Evolutionary conservation across 345 rosid genomes (phyloP).

Genomic region (Heritiera littoralis): DNA sequence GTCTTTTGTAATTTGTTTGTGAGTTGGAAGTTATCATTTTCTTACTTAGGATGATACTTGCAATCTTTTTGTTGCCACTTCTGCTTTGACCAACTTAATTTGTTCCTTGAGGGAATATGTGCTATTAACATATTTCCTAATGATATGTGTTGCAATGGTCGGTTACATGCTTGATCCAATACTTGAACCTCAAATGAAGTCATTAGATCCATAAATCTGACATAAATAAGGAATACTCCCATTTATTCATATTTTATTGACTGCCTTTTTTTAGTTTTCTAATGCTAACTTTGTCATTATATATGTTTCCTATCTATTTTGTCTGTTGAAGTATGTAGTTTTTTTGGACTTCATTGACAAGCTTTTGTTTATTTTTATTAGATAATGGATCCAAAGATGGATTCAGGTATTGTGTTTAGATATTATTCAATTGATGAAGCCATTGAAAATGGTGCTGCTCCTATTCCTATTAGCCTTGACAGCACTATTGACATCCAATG

Average conservation of each 20-base stretch:
- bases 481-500: slow-evolving; percentile 67
- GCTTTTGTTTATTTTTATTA: slow-evolving; percentile 29
- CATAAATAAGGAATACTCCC: slow-evolving; percentile 5
- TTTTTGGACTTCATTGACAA: not conserved
- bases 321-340: not conserved
- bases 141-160: not conserved
- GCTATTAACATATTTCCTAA: not conserved
- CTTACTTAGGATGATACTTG: slow-evolving; percentile 5
- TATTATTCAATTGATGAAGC: slow-evolving; percentile 94
- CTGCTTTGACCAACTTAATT: not conserved
- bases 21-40: slow-evolving; percentile 7
- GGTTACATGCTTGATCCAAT: not conserved
- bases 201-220: not conserved
- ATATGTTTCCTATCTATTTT: not conserved
- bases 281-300: not conserved
- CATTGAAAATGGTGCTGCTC: slow-evolving; percentile 82
- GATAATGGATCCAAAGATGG: slow-evolving; percentile 99
- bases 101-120: not conserved
- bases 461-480: slow-evolving; percentile 69
- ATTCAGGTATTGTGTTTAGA: slow-evolving; percentile 78
- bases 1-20: not conserved
- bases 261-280: not conserved
- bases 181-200: not conserved
- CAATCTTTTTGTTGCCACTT: not conserved
- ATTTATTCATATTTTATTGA: not conserved